Evolutionary conservation across 75 land plant genomes (phyloP), one percentile per base, ranked within the genome.

Genomic region (Cryptomeria japonica): DNA sequence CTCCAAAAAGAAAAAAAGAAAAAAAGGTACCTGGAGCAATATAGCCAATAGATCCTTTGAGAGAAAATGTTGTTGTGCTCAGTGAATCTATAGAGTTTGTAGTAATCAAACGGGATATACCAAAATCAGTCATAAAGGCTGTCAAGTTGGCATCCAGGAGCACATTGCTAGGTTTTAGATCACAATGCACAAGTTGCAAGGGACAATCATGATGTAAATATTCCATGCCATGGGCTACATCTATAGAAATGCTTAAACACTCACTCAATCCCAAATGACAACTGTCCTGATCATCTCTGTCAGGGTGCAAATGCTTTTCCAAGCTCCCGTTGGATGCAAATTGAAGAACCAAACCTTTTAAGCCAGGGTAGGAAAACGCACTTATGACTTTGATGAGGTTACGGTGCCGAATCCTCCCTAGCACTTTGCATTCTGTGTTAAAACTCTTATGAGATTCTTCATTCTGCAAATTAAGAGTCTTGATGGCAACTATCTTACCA

Each of bases 111-210:
- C 47, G 47, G 47, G 47, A 46, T 46, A 46, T 46, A 46, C 47
- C 47, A 46, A 46, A 46, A 84, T 92, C 93, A 56, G 91, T 83
- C 9, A 92, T 91, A 38, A 86, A 87, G 14, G 91, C 93, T 22
- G 89, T 89, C 91, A 89, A 86, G 72, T 92, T 89, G 77, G 88
- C 89, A 49, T 89, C 87, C 18, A 92, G 93, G 75, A 92, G 93
- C 28, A 92, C 87, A 78, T 92, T 93, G 84, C 90, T 80, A 0
- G 94, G 94, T 85, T 93, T 93, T 38, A 93, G 68, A 73, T 93
- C 94, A 87, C 93, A 92, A 64, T 92, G 93, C 25, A 92, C 88
- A 82, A 92, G 87, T 75, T 73, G 85, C 22, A 83, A 86, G 1
- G 89, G 84, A 15, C 88, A 92, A 58, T 87, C 87, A 73, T 91